Percentiles rank a stretch among this genome's conserved stretches.
Conservation (phyloP, 306 rosid genomes). For the Ammopiptanthus mongolicus region DNA sequence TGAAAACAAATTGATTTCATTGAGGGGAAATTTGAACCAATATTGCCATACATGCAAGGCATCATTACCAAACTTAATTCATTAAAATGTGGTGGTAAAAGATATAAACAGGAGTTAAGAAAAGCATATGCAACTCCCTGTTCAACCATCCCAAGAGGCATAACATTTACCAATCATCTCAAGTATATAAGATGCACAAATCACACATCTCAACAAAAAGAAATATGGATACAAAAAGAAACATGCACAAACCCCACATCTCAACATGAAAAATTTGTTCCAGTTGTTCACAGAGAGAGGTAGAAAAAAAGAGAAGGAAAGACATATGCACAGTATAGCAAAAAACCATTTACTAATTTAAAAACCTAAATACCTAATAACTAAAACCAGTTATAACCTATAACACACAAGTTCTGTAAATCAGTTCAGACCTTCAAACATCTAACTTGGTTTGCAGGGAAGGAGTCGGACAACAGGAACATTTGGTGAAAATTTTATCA, state of each 20-base stretch:
- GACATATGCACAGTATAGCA: too few relatives aligned
- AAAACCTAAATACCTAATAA: too few relatives aligned
- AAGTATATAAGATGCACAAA: too few relatives aligned
- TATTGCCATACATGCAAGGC: background rate
- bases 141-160: background rate
- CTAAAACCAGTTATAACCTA: too few relatives aligned
- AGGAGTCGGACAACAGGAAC: background rate
- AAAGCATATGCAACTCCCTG: background rate
- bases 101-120: background rate
- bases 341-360: too few relatives aligned
- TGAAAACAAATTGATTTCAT: background rate
- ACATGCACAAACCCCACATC: too few relatives aligned
- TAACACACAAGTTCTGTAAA: too few relatives aligned
- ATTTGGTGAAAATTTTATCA: background rate
- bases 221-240: too few relatives aligned
- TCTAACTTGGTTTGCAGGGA: background rate
- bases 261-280: too few relatives aligned
- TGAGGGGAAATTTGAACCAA: background rate
- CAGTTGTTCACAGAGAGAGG: too few relatives aligned
- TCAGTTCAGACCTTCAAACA: background rate
- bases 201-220: too few relatives aligned
- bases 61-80: background rate
- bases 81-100: background rate
- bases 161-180: background rate
- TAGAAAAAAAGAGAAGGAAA: too few relatives aligned